Base-by-base conservation (phyloP, 2,329 filamentous ascomycete species). In the Phialophora macrospora region DNA sequence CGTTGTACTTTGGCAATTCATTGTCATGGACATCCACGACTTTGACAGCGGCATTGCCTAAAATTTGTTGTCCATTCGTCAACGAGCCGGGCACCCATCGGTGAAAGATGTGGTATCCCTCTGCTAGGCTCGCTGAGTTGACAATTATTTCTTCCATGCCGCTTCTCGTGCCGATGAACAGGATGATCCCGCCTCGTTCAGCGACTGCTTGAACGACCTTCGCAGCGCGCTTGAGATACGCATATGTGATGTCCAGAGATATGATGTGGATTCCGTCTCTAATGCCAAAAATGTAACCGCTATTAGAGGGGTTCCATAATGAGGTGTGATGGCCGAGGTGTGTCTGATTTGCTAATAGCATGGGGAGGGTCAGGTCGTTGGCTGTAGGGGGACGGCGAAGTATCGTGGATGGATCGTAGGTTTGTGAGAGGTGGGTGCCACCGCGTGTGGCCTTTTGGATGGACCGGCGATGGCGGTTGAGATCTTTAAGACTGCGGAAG, bases 281-380 rank as follows among this genome's bases (percentile, higher is more conserved):
- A 68, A 96, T 87, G 73, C 95, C 95, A 77, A 91, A 93, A 76
- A 99, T 98, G 80, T 98, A 98, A 71, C 91, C 87, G 70, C 93
- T 89, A 81, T 98, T 99, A 60, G 88, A 89, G 11, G 95, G 93
- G 80, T 99, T 96, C 95, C 95, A 99, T 57, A 93, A 85, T 68
- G 91, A 91, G 0, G 90, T 94, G 74, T 91, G 87, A 80, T 99
- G 95, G 69, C 95, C 95, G 78, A 98, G 88, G 80, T 97, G 93
- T 62, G 88, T 87, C 80, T 96, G 92, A 34, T 90, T 88, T 54
- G 93, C 91, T 83, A 97, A 89, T 68, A 99, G 87, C 68, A 97
- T 85, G 81, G 97, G 93, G 66, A 99, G 87, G 55, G 93, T 93
- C 67, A 98, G 86, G 74, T 97, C 90, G 76, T 89, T 84, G 26